phyloP scores from a whole-genome alignment of 1,284 basidiomycete genomes.

The Sporisorium sorghi region DNA sequence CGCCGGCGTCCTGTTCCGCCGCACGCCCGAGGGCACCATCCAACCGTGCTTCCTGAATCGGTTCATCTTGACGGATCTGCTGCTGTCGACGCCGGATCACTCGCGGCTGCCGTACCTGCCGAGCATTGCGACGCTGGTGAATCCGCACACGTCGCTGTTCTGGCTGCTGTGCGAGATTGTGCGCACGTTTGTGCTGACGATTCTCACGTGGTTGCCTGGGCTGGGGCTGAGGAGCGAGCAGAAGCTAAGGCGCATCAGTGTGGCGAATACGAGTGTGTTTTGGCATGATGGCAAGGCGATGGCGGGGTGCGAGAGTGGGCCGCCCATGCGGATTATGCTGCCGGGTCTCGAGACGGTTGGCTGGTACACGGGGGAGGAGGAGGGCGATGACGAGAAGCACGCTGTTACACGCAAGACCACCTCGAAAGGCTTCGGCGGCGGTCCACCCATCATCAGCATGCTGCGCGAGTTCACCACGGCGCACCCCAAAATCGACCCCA shows the following conservation, averaged over 20 bases:
- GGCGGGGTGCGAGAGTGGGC: conserved; percentile 72
- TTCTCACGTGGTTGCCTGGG: conserved; percentile 65
- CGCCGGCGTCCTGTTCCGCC: conserved; percentile 71
- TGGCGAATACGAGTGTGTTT: conserved; percentile 72
- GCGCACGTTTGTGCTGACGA: conserved; percentile 65
- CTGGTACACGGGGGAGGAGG: conserved; percentile 67
- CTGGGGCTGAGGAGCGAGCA: conserved; percentile 33
- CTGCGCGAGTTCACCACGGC: conserved; percentile 72
- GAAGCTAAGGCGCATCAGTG: conserved; percentile 60
- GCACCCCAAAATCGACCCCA: conserved; percentile 71
- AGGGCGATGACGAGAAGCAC: neutral
- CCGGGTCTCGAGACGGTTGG: conserved; percentile 72
- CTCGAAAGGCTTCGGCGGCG: conserved; percentile 40
- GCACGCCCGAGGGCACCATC: conserved; percentile 34
- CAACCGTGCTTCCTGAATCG: conserved; percentile 69
- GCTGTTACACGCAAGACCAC: neutral
- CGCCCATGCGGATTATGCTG: conserved; percentile 71
- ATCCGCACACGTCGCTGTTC: conserved; percentile 70
- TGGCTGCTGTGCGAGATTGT: conserved; percentile 70
- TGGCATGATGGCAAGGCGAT: conserved; percentile 71
- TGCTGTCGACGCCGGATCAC: conserved; percentile 60
- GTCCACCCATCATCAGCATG: conserved; percentile 54
- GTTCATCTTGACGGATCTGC: conserved; percentile 70
- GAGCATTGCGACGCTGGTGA: conserved; percentile 72
- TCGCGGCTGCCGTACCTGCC: conserved; percentile 70